Conservation (phyloP, 2,329 filamentous ascomycete genomes). For the Onygenales sp. region DNA sequence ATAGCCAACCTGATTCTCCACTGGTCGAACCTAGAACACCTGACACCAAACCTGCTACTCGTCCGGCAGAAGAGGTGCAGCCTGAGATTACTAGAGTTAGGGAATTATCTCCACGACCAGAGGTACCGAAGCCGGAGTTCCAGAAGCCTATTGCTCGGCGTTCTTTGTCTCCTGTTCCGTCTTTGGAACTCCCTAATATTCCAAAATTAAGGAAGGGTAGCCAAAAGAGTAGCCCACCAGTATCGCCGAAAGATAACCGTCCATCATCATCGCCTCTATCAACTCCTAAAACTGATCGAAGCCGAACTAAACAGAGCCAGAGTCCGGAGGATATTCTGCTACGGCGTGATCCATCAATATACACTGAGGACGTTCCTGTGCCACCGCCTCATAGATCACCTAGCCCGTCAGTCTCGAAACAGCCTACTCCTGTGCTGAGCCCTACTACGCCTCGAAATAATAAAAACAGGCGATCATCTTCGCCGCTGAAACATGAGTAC, state of each 20-base stretch:
- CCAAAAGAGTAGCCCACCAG: slow-evolving; percentile 21
- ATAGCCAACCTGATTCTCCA: neutral
- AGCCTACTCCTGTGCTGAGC: slow-evolving; percentile 37
- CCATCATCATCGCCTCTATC: slow-evolving; percentile 12
- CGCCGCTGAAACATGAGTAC: slow-evolving; percentile 94
- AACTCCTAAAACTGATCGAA: slow-evolving; percentile 17
- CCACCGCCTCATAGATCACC: slow-evolving; percentile 44
- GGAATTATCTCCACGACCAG: neutral
- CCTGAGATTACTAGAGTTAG: neutral
- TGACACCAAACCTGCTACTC: neutral
- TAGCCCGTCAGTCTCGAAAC: slow-evolving; percentile 32
- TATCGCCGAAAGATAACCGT: slow-evolving; percentile 10
- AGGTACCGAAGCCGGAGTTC: slow-evolving; percentile 14
- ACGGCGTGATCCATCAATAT: slow-evolving; percentile 4
- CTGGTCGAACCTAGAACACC: neutral
- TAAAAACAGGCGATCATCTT: slow-evolving; percentile 66
- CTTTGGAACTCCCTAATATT: slow-evolving; percentile 34
- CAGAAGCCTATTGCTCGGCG: slow-evolving; percentile 23
- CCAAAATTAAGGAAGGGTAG: slow-evolving; percentile 32
- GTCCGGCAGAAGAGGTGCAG: neutral
- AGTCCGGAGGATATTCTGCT: slow-evolving; percentile 15
- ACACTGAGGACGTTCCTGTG: slow-evolving; percentile 26
- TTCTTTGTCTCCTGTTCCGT: slow-evolving; percentile 39
- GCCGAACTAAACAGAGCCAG: slow-evolving; percentile 17
- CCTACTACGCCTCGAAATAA: slow-evolving; percentile 36